Base-by-base conservation (phyloP, 768 basidiomycete species). In the Macrolepiota dolichaula region DNA sequence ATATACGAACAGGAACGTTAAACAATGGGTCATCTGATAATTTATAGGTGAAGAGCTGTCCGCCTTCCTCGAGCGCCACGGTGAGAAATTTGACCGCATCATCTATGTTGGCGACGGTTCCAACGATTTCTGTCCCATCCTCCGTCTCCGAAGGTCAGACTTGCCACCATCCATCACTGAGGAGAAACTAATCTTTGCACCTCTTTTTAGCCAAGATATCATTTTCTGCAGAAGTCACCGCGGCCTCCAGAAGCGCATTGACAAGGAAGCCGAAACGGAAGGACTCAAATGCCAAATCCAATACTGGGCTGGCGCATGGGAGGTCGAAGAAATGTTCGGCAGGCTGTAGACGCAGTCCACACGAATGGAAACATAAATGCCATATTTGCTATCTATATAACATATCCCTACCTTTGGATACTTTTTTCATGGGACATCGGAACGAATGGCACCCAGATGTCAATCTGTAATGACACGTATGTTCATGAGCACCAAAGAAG, bases 221-320 rank as follows among this genome's bases (percentile, higher is more conserved):
- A 87, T 89, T 2, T 82, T 94, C 50, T 96, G 94, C 65, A 81
- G 97, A 63, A 85, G 79, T 51, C 81, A 82, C 72, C 86, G 91
- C 58, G 94, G 90, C 46, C 77, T 99, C 47, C 85, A 93, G 65
- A 84, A 79, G 66, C 85, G 93, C 35, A 94, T 98, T 65, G 77
- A 79, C 40, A 79, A 81, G 52, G 92, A 97, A 62, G 91, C 91
- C 2, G 68, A 79, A 46, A 72, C 72, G 38, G 74, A 74, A 11
- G 91, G 91, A 11, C 80, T 97, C 62, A 82, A 84, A 61, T 88
- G 88, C 66, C 72, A 86, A 57, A 83, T 95, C 61, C 79, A 85
- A 66, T 89, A 92, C 70, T 98, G 96, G 96, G 84, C 84, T 6
- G 94, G 93, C 38, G 96, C 95, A 47, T 98, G 96, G 96, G 94